A percentile compares a stretch with the other conserved stretches of the same genome.
Conservation (phyloP, 176 grass and related monocot species). For the Phyllostachys edulis region DNA sequence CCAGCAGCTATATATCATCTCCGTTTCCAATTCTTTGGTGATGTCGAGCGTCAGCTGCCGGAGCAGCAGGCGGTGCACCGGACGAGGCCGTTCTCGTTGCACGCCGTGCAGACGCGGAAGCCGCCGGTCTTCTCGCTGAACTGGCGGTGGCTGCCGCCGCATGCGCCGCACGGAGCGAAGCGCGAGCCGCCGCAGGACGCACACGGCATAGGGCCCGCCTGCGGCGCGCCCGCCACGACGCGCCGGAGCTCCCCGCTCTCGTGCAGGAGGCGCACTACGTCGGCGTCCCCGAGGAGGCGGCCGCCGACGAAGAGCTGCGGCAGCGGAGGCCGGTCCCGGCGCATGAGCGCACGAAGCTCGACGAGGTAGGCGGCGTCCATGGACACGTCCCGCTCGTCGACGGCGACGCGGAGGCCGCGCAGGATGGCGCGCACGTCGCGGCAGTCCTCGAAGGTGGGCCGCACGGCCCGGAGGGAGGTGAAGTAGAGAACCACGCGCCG, state of each 20-base stretch:
- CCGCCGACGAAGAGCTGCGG: slow-evolving; percentile 88
- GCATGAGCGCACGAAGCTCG: slow-evolving; percentile 58
- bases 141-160: slow-evolving; percentile 60
- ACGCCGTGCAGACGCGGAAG: slow-evolving; percentile 71
- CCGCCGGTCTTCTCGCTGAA: slow-evolving; percentile 75
- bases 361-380: slow-evolving; percentile 73
- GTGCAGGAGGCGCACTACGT: slow-evolving; percentile 70
- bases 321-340: slow-evolving; percentile 35
- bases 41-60: background rate
- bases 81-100: slow-evolving; percentile 92
- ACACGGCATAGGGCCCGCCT: slow-evolving; percentile 40
- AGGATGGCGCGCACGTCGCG: slow-evolving; percentile 61
- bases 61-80: slow-evolving; percentile 51
- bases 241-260: slow-evolving; percentile 71
- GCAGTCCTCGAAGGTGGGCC: slow-evolving; percentile 72
- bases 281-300: slow-evolving; percentile 62
- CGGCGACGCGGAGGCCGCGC: slow-evolving; percentile 62
- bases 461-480: slow-evolving; percentile 82
- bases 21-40: background rate
- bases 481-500: slow-evolving; percentile 78
- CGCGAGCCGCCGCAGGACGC: slow-evolving; percentile 58
- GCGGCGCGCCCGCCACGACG: slow-evolving; percentile 50
- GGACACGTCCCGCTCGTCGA: slow-evolving; percentile 91
- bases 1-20: slow-evolving; percentile 4
- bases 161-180: slow-evolving; percentile 57